Conservation (phyloP, 345 rosid genomes). For the Lagerstroemia speciosa region DNA sequence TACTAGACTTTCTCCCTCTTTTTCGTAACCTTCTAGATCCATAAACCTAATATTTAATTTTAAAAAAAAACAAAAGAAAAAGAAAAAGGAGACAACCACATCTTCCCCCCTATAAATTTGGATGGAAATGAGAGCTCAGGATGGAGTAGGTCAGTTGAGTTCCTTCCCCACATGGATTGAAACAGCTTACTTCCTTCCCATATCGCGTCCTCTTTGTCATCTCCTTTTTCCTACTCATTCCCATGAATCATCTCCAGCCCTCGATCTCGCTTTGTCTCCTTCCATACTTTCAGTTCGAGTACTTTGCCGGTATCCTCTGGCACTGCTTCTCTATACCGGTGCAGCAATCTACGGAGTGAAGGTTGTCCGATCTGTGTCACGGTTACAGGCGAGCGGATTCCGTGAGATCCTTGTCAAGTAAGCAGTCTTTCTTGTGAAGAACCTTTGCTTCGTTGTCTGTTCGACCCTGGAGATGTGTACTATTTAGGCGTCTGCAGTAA, state of each 20-base stretch:
- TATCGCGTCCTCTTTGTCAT: neutral
- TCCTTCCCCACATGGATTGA: neutral
- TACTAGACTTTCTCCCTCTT: too few species aligned
- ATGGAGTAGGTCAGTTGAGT: neutral
- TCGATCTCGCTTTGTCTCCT: too few species aligned
- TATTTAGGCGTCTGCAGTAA: neutral
- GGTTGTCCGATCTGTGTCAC: neutral
- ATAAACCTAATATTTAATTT: too few species aligned
- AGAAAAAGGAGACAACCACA: too few species aligned
- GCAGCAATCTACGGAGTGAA: neutral
- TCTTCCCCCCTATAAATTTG: neutral
- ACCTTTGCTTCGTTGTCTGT: constrained; percentile 17
- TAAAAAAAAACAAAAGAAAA: too few species aligned
- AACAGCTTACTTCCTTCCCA: neutral
- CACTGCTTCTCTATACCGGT: neutral
- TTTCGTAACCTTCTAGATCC: too few species aligned
- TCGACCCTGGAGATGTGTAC: constrained; percentile 5
- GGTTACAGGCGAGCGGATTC: constrained; percentile 4
- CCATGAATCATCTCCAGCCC: too few species aligned
- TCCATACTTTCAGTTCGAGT: too few species aligned
- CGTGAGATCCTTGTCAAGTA: constrained; percentile 9
- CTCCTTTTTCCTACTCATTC: neutral
- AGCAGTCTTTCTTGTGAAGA: constrained; percentile 8
- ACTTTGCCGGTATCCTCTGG: neutral
- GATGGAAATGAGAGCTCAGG: neutral